phyloP scores from a whole-genome alignment of 441 rosid genomes.

The Populus hybrid region DNA sequence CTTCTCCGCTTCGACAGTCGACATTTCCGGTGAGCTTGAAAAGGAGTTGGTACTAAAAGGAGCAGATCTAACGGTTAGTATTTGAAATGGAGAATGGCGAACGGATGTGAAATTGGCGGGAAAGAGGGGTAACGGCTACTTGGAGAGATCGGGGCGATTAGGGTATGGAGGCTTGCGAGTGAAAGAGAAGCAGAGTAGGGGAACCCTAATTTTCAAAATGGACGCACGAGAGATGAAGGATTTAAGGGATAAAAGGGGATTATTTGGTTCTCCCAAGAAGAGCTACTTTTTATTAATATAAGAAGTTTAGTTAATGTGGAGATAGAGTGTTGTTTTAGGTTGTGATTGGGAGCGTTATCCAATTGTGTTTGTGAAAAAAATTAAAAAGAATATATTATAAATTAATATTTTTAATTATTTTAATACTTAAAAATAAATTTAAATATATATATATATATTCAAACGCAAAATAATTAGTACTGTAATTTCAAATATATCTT shows the following conservation, averaged over 20 bases:
- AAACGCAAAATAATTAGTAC: no score
- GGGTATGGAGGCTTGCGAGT: slow-evolving; percentile 21
- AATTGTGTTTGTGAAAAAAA: no score
- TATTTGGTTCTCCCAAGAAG: slow-evolving; percentile 35
- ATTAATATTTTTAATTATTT: background rate
- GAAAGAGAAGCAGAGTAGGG: slow-evolving; percentile 12
- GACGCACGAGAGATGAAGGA: background rate
- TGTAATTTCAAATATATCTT: no score
- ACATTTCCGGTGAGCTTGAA: slow-evolving; percentile 37
- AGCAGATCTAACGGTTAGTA: slow-evolving; percentile 50
- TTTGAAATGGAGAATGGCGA: slow-evolving; percentile 29
- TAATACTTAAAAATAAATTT: background rate
- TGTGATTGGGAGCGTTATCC: no score
- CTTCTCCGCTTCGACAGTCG: slow-evolving; percentile 48
- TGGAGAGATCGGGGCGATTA: slow-evolving; percentile 13
- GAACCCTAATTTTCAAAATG: slow-evolving; percentile 46
- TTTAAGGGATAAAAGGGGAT: slow-evolving; percentile 19
- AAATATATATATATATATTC: no score
- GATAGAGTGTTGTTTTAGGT: slow-evolving; percentile 8
- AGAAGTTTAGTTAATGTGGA: slow-evolving; percentile 12
- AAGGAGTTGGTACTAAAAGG: background rate
- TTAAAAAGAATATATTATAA: no score
- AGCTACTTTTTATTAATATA: slow-evolving; percentile 16
- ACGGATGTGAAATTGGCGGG: slow-evolving; percentile 63
- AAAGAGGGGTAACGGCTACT: slow-evolving; percentile 53